phyloP scores from a whole-genome alignment of 225 moss, liverwort and hornwort genomes.

The Straminergon stramineum region DNA sequence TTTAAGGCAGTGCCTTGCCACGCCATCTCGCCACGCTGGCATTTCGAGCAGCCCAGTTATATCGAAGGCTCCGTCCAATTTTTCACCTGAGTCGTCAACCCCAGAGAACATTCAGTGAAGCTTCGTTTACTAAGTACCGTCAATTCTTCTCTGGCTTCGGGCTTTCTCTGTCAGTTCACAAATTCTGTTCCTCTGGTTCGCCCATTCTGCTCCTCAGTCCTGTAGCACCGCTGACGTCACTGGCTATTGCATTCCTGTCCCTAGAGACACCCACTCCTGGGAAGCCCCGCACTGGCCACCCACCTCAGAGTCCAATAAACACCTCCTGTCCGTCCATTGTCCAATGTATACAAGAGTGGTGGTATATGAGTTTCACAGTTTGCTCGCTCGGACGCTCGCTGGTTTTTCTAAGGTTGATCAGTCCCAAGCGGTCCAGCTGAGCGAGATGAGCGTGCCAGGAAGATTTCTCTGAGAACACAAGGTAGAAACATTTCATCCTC shows the following conservation, averaged over 20 bases:
- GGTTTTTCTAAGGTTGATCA: background rate
- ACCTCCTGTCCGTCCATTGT: background rate
- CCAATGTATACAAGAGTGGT: background rate
- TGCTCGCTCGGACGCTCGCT: background rate
- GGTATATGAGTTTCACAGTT: background rate
- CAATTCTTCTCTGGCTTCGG: no score
- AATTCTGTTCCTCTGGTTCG: background rate
- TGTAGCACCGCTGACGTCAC: background rate
- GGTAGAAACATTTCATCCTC: background rate
- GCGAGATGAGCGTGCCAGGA: background rate
- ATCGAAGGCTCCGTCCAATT: background rate
- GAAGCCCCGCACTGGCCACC: background rate
- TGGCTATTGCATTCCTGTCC: background rate
- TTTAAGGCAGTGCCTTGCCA: background rate
- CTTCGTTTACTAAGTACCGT: background rate
- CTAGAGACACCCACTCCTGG: background rate
- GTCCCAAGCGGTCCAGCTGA: background rate
- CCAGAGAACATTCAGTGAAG: background rate
- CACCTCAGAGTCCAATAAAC: background rate
- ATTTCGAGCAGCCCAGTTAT: background rate
- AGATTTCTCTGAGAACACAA: background rate
- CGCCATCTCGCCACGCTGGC: background rate
- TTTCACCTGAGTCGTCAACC: background rate
- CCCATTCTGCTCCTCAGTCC: background rate
- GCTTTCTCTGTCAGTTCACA: background rate